These are phyloP conservation scores for Garcia nutans DNA, from an alignment of 345 rosid species.

Conservation along the genomic window DNA sequence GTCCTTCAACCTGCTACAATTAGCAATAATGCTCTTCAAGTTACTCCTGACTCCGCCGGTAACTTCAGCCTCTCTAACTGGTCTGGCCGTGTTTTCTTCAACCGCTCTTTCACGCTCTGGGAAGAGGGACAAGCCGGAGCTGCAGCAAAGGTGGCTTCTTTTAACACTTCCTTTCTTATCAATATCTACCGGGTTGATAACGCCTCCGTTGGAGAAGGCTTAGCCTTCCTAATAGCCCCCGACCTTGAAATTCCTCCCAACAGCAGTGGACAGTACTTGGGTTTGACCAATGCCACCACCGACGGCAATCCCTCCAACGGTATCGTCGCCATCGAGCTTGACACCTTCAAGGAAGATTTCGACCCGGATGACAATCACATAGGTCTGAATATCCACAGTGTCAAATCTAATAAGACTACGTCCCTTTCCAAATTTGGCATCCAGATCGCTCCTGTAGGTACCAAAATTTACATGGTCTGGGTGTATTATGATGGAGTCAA, in stretches of 20 bases:
- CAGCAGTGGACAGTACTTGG: slow-evolving; percentile 47
- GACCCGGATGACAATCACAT: slow-evolving; percentile 54
- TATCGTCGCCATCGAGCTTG: slow-evolving; percentile 52
- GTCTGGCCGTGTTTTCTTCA: slow-evolving; percentile 44
- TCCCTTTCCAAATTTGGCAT: slow-evolving; percentile 31
- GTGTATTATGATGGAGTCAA: slow-evolving; percentile 40
- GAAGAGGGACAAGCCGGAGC: slow-evolving; percentile 7
- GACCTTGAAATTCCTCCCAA: slow-evolving; percentile 28
- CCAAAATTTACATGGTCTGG: slow-evolving; percentile 43
- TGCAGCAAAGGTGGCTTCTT: slow-evolving; percentile 39
- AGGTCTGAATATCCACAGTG: slow-evolving; percentile 48
- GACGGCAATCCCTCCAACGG: slow-evolving; percentile 41
- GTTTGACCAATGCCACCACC: slow-evolving; percentile 53
- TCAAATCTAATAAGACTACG: slow-evolving; percentile 23
- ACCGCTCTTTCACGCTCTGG: slow-evolving; percentile 38
- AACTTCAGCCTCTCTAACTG: slow-evolving; percentile 26
- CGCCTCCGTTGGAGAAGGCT: slow-evolving; percentile 41
- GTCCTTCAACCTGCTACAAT: slow-evolving; percentile 28
- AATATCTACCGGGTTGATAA: slow-evolving; percentile 31
- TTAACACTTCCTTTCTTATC: slow-evolving; percentile 50
- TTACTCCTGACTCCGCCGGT: slow-evolving; percentile 48
- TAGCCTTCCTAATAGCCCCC: slow-evolving; percentile 51
- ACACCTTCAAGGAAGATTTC: slow-evolving; percentile 41
- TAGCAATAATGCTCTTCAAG: slow-evolving; percentile 45
- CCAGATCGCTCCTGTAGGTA: slow-evolving; percentile 34